Conservation (phyloP, 345 rosid genomes). For the Aegle marmelos region DNA sequence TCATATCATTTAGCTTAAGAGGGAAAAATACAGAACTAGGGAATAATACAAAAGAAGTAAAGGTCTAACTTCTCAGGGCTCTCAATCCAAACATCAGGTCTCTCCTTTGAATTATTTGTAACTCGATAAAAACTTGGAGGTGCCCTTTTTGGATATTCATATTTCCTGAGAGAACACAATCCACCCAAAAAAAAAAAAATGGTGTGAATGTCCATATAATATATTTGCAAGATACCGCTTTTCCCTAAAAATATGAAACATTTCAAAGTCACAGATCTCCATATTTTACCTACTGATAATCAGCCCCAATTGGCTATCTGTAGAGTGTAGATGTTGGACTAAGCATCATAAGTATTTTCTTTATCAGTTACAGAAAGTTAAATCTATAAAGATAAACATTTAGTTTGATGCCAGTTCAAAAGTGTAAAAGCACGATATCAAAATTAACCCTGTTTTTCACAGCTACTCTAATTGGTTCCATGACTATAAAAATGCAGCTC, state of each 20-base stretch:
- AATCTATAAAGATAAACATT: background rate
- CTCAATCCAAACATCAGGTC: slow-evolving; percentile 98
- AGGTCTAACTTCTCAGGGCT: slow-evolving; percentile 86
- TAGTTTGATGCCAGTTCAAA: background rate
- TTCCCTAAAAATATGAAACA: background rate
- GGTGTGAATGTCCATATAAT: no score
- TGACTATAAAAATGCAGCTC: background rate
- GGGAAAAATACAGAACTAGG: slow-evolving; percentile 1
- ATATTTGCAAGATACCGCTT: background rate
- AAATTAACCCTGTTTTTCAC: background rate
- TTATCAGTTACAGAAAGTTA: background rate
- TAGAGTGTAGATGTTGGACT: background rate
- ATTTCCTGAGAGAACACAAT: slow-evolving; percentile 50
- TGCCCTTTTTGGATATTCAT: slow-evolving; percentile 79
- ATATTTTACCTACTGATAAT: background rate
- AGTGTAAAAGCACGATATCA: background rate
- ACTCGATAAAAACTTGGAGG: slow-evolving; percentile 87
- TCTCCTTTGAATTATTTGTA: slow-evolving; percentile 83
- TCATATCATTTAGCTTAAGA: slow-evolving; percentile 10
- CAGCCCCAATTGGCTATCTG: background rate
- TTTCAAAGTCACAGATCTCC: background rate
- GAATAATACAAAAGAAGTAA: slow-evolving; percentile 29
- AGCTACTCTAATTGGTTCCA: slow-evolving; percentile 11
- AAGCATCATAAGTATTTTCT: background rate
- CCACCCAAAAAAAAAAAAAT: background rate